phyloP scores from a whole-genome alignment of 331 rosid species.

The Quercus tomentella region DNA sequence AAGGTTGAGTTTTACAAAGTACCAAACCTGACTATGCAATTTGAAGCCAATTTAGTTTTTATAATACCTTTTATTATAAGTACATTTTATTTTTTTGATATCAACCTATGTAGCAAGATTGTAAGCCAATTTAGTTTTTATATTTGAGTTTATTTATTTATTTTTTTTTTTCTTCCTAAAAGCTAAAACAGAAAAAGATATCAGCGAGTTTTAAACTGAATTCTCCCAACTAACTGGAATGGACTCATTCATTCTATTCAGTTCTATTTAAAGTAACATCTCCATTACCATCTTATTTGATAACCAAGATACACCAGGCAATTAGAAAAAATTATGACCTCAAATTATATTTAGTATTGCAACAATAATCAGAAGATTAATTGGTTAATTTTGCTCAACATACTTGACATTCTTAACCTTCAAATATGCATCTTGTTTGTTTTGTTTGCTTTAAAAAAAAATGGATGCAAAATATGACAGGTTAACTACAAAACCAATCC shows the following conservation, averaged over 20 bases:
- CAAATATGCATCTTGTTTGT: background rate
- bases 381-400: background rate
- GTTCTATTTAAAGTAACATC: background rate
- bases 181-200: background rate
- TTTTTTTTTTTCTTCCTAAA: background rate
- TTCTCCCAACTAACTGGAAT: background rate
- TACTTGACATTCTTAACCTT: background rate
- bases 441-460: too few relatives aligned
- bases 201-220: background rate
- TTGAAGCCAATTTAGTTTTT: background rate
- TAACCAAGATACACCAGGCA: background rate
- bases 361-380: background rate
- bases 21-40: background rate
- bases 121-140: too few relatives aligned
- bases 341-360: background rate
- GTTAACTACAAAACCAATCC: too few relatives aligned
- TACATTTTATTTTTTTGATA: background rate
- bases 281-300: background rate
- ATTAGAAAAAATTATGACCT: background rate
- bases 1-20: background rate
- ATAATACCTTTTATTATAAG: background rate
- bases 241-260: background rate
- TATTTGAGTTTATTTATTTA: too few relatives aligned
- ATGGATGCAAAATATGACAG: too few relatives aligned
- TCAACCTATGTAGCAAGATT: background rate